Evolutionary conservation across 768 basidiomycete genomes (phyloP).

Genomic region (Amanita molliuscula): DNA sequence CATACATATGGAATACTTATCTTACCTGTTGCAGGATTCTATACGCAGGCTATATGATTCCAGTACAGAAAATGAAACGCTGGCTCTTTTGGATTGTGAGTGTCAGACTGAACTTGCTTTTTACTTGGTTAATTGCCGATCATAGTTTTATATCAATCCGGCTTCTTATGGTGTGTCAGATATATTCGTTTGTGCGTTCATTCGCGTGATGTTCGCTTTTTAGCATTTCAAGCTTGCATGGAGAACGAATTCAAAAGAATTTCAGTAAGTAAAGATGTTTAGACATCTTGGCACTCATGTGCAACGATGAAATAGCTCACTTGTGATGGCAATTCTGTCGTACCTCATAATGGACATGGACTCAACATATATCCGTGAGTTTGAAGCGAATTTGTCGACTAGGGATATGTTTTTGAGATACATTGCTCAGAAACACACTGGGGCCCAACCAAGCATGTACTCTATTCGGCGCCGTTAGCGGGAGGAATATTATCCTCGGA

Average conservation of each 20-base stretch:
- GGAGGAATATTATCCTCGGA: conserved; percentile 47
- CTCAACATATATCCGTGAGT: conserved; percentile 54
- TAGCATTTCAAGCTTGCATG: conserved; percentile 69
- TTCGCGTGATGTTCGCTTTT: neutral
- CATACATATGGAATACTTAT: neutral
- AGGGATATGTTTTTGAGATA: neutral
- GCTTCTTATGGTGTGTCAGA: conserved; percentile 46
- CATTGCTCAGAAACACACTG: conserved; percentile 28
- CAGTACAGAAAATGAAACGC: conserved; percentile 58
- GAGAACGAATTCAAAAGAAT: conserved; percentile 79
- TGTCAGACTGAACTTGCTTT: conserved; percentile 2
- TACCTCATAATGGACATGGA: conserved; percentile 56
- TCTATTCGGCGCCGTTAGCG: conserved; percentile 50
- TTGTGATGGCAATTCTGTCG: conserved; percentile 56
- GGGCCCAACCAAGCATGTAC: conserved; percentile 74
- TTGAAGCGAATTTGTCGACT: conserved; percentile 3
- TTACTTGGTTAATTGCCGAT: conserved; percentile 4
- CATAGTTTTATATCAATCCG: conserved; percentile 73
- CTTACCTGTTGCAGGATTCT: conserved; percentile 27
- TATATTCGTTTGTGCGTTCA: neutral
- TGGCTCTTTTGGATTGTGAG: conserved; percentile 83
- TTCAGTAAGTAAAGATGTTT: conserved; percentile 27
- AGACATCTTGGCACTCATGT: neutral
- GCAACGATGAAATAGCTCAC: conserved; percentile 25
- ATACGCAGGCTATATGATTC: conserved; percentile 67